Base-by-base conservation (phyloP, 2,329 filamentous ascomycete species). In the Phialophora expanda region DNA sequence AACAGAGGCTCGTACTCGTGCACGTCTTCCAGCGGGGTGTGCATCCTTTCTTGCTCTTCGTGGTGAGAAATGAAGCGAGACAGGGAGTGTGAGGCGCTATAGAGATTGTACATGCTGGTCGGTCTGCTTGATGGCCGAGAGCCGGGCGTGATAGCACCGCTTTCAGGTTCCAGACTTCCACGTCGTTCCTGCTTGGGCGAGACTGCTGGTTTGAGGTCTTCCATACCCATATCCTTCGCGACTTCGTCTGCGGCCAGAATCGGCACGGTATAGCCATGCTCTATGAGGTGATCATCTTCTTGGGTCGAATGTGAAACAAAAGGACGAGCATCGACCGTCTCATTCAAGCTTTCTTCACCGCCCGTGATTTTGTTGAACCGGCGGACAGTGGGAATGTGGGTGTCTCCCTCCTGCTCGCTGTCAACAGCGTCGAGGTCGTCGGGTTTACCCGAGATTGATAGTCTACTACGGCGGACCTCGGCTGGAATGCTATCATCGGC, bases 1-100 rank as follows among this genome's bases (percentile, higher is more conserved):
- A 99, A 99, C 3, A 99, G 81, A 1, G 95, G 95, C 76, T 98
- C 94, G 74, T 98, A 98, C 76, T 98, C 93, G 73, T 93, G 90
- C 4, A 96, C 91, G 74, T 96, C 90, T 73, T 96, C 92, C 8
- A 96, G 81, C 4, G 91, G 91, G 3, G 90, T 93, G 51, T 84
- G 80, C 54, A 80, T 76, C 24, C 83, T 81, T 55, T 87, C 84
- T 56, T 74, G 73, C 32, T 83, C 81, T 30, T 85, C 83, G 22
- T 80, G 79, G 46, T 82, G 82, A 17, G 83, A 87, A 79, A 74
- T 80, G 79, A 77, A 89, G 76, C 77, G 89, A 61, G 81, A 77
- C 55, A 85, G 74, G 3, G 68, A 64, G 34, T 69, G 55, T 6
- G 70, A 71, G 38, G 66, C 62, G 62, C 80, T 79, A 17, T 84